phyloP scores from a whole-genome alignment of 257 asterid species.

The Agastache rugosa region DNA sequence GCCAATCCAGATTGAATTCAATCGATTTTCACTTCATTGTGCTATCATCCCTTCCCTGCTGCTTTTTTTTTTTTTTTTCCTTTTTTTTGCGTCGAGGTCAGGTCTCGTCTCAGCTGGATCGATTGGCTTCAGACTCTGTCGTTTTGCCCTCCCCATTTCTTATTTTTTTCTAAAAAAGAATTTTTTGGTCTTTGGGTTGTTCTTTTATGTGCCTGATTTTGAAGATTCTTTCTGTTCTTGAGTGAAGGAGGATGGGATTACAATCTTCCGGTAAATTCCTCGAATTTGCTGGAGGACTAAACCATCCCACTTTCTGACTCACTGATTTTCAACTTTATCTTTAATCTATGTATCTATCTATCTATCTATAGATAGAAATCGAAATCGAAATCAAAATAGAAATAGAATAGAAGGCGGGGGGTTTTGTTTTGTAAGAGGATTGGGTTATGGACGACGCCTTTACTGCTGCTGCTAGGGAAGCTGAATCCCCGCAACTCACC shows the following conservation, averaged over 20 bases:
- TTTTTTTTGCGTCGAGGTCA: neutral
- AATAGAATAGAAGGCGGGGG: constrained; percentile 32
- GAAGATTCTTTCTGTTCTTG: constrained; percentile 35
- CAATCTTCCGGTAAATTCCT: constrained; percentile 84
- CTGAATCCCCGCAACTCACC: constrained; percentile 40
- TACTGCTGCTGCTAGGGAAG: constrained; percentile 44
- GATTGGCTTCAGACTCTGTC: constrained; percentile 28
- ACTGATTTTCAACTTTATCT: constrained; percentile 27
- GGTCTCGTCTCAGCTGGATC: constrained; percentile 38
- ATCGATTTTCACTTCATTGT: constrained; percentile 26
- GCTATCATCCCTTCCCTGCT: neutral
- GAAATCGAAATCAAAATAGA: neutral
- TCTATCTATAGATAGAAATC: neutral
- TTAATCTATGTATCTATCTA: constrained; percentile 11
- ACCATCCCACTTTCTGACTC: constrained; percentile 45
- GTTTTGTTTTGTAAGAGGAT: constrained; percentile 29
- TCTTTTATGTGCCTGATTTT: constrained; percentile 47
- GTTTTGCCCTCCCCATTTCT: neutral
- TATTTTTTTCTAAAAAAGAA: neutral
- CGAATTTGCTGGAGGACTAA: constrained; percentile 68
- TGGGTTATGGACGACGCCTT: constrained; percentile 70
- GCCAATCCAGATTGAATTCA: constrained; percentile 28
- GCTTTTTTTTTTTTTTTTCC: neutral
- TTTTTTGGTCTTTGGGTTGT: neutral
- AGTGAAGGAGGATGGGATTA: constrained; percentile 92